A percentile compares a stretch with the other conserved stretches of the same genome.
Evolutionary conservation across 305 asterid species (phyloP).

Genomic region (Coffea humblotiana): DNA sequence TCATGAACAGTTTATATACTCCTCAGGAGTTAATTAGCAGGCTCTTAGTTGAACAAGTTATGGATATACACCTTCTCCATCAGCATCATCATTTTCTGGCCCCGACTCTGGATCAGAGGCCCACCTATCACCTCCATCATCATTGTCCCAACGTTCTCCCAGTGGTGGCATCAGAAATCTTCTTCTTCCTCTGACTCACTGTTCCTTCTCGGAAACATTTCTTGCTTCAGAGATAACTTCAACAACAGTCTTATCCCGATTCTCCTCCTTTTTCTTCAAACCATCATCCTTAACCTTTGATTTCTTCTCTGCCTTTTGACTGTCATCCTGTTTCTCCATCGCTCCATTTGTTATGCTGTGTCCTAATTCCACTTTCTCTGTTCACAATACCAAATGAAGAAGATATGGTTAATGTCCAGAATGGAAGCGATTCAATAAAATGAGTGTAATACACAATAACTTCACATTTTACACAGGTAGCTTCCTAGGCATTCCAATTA

Average conservation of each 20-base stretch:
- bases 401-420: neutral
- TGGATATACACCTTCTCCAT: slow-evolving; percentile 49
- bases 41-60: neutral
- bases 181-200: slow-evolving; percentile 53
- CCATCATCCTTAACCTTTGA: slow-evolving; percentile 35
- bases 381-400: slow-evolving; percentile 15
- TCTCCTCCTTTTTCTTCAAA: slow-evolving; percentile 36
- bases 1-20: neutral
- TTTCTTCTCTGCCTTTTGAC: slow-evolving; percentile 31
- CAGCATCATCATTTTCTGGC: slow-evolving; percentile 48
- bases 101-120: slow-evolving; percentile 60
- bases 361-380: slow-evolving; percentile 72
- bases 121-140: slow-evolving; percentile 87
- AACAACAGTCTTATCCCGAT: slow-evolving; percentile 36
- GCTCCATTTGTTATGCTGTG: slow-evolving; percentile 35
- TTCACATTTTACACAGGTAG: neutral
- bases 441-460: neutral
- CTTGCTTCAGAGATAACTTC: slow-evolving; percentile 49
- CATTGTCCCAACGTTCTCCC: slow-evolving; percentile 92
- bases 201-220: slow-evolving; percentile 44
- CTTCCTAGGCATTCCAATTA: neutral
- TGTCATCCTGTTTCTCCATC: slow-evolving; percentile 28
- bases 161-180: slow-evolving; percentile 82
- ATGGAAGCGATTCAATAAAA: neutral
- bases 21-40: neutral